A percentile compares a stretch with the other conserved stretches of the same genome.
Evolutionary conservation across 1,284 basidiomycete genomes (phyloP).

Genomic region (Apiotrichum sp.): DNA sequence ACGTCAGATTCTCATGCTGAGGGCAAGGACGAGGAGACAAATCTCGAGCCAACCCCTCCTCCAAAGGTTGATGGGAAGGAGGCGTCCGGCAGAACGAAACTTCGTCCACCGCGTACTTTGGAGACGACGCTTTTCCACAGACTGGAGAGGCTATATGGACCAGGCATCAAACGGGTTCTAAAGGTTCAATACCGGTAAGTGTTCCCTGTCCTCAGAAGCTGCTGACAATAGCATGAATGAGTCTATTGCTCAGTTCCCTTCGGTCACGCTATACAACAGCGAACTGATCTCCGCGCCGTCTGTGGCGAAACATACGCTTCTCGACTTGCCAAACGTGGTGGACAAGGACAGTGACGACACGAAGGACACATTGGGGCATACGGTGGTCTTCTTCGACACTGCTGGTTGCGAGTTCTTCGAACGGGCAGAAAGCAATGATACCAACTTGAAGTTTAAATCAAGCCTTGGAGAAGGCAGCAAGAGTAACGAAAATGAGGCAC

Average conservation of each 20-base stretch:
- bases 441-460: constrained; percentile 45
- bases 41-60: too few relatives aligned
- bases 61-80: neutral
- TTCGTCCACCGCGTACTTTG: constrained; percentile 66
- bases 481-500: constrained; percentile 88
- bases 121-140: constrained; percentile 89
- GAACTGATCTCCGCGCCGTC: constrained; percentile 65
- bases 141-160: constrained; percentile 77
- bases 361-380: constrained; percentile 64
- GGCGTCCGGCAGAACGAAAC: constrained; percentile 11
- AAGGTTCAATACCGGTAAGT: constrained; percentile 72
- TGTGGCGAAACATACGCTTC: constrained; percentile 65
- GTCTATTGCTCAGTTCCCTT: constrained; percentile 81
- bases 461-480: constrained; percentile 70
- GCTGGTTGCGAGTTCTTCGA: constrained; percentile 89
- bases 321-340: constrained; percentile 68
- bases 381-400: constrained; percentile 90
- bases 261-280: constrained; percentile 68
- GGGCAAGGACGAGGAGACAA: neutral
- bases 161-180: constrained; percentile 76
- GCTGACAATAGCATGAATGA: constrained; percentile 66
- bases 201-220: constrained; percentile 50
- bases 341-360: constrained; percentile 55
- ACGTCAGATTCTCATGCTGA: too few relatives aligned
- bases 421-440: constrained; percentile 48